Evolutionary conservation across 2,329 filamentous ascomycete genomes (phyloP).

Genomic region (Pseudogymnoascus sp.): DNA sequence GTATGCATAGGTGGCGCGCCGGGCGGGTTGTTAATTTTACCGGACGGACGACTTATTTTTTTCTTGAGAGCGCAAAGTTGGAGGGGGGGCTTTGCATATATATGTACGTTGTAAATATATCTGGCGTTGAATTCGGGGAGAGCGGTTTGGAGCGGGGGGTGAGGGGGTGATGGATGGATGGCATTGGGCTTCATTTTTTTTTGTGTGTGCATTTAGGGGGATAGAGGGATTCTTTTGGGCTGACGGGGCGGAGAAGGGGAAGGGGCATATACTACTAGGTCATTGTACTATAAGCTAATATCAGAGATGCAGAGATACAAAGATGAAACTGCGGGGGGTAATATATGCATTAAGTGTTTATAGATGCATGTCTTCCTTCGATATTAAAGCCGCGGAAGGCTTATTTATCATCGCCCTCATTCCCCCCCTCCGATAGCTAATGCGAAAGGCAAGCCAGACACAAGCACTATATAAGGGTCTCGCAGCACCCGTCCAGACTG

Average conservation of each 20-base stretch:
- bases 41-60: not conserved
- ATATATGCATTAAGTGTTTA: not conserved
- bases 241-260: not conserved
- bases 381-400: too few species aligned
- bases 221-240: not conserved
- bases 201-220: not conserved
- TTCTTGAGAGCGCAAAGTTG: not conserved
- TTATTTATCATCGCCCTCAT: too few species aligned
- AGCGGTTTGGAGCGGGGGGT: not conserved
- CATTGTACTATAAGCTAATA: conserved; percentile 4
- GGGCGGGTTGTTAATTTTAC: not conserved
- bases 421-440: too few species aligned
- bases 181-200: not conserved
- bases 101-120: conserved; percentile 8
- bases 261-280: not conserved
- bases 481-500: too few species aligned
- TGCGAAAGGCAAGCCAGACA: too few species aligned
- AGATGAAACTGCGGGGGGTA: not conserved
- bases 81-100: conserved; percentile 1
- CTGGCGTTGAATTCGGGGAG: not conserved
- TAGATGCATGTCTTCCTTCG: too few species aligned
- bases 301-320: not conserved
- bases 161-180: not conserved
- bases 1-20: not conserved
- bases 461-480: too few species aligned